A percentile compares a stretch with the other conserved stretches of the same genome.
Evolutionary conservation across 805 yeast genomes (phyloP).

Genomic region (Starmerella stigmatis): DNA sequence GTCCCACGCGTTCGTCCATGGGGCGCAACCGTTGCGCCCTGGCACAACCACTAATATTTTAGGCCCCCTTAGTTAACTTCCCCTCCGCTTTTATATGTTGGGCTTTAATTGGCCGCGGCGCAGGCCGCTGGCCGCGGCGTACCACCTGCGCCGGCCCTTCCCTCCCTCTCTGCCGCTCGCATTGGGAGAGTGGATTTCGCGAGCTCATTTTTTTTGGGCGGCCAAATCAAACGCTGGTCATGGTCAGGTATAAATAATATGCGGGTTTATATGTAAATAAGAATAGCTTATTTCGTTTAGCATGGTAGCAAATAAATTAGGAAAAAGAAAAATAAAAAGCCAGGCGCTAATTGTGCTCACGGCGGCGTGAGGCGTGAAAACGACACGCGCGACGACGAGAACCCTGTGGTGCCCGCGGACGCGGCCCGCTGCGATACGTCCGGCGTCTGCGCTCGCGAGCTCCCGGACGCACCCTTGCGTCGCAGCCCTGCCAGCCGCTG

Average conservation of each 20-base stretch:
- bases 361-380: constrained; percentile 7
- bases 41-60: no score
- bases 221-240: no score
- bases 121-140: no score
- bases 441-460: constrained; percentile 1
- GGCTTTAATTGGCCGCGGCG: no score
- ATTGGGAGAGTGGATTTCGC: no score
- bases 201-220: no score
- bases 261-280: not conserved
- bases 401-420: not conserved
- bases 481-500: constrained; percentile 58
- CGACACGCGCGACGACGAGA: constrained; percentile 5
- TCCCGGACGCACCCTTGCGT: constrained; percentile 5
- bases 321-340: not conserved
- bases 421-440: constrained; percentile 4
- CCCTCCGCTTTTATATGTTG: no score
- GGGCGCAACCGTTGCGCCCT: no score
- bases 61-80: no score
- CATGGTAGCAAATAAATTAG: not conserved
- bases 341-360: not conserved
- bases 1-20: no score
- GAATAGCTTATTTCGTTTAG: not conserved
- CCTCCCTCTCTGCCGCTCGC: no score
- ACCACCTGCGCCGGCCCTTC: no score
- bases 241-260: not conserved